Conservation (phyloP, 306 rosid genomes). For the Acmispon strigosus region DNA sequence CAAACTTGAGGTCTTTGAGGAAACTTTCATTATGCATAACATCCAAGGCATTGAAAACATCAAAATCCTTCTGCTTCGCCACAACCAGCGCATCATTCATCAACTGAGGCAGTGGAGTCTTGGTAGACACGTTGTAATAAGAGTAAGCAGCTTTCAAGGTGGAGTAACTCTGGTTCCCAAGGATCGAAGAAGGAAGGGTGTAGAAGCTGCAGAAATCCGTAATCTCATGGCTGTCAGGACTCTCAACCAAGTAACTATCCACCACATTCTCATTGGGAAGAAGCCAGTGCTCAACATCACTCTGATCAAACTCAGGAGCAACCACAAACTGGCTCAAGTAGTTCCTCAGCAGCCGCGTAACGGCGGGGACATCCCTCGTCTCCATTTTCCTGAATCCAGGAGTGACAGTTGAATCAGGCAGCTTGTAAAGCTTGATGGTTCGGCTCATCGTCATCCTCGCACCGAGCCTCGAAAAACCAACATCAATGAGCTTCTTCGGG, state of each 20-base stretch:
- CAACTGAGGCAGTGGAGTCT: constrained; percentile 64
- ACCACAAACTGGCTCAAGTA: constrained; percentile 61
- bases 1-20: constrained; percentile 32
- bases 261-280: constrained; percentile 67
- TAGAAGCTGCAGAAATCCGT: constrained; percentile 46
- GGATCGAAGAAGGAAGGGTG: constrained; percentile 80
- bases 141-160: constrained; percentile 87
- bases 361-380: constrained; percentile 69
- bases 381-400: constrained; percentile 80
- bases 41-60: constrained; percentile 82
- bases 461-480: constrained; percentile 83
- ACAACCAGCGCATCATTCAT: constrained; percentile 77
- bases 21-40: constrained; percentile 61
- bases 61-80: constrained; percentile 66
- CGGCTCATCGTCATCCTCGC: constrained; percentile 90
- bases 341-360: constrained; percentile 58
- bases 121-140: constrained; percentile 63
- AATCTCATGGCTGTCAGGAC: constrained; percentile 59
- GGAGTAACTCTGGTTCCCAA: constrained; percentile 63
- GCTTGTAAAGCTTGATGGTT: constrained; percentile 68
- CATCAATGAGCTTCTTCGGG: constrained; percentile 87
- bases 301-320: constrained; percentile 75
- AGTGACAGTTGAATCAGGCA: constrained; percentile 53
- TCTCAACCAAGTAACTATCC: constrained; percentile 77
- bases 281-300: constrained; percentile 85